Evolutionary conservation across 2,329 filamentous ascomycete genomes (phyloP).

Genomic region (Fusarium napiforme): DNA sequence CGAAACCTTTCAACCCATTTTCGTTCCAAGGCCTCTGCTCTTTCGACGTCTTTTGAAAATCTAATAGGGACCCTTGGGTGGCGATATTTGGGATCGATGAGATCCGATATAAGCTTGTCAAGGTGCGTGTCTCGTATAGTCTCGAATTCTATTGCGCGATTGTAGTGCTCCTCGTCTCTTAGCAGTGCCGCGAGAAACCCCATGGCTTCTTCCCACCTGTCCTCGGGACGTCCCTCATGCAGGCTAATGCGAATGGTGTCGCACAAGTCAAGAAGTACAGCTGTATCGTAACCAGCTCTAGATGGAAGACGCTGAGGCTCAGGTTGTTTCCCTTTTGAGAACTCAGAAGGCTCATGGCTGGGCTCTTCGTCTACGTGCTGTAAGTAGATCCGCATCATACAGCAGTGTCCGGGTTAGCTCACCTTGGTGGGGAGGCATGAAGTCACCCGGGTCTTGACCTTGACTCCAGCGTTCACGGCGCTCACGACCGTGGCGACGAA

Average conservation of each 20-base stretch:
- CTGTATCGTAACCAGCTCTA: constrained; percentile 27
- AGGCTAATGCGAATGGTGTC: constrained; percentile 55
- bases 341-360: constrained; percentile 14
- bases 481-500: constrained; percentile 13
- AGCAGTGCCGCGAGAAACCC: constrained; percentile 53
- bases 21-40: constrained; percentile 55
- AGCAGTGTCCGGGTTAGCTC: not conserved
- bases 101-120: constrained; percentile 58
- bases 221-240: constrained; percentile 47
- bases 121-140: constrained; percentile 54
- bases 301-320: not conserved
- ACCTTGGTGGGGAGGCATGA: constrained; percentile 35
- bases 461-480: constrained; percentile 17
- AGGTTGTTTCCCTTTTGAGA: constrained; percentile 1
- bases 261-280: constrained; percentile 52
- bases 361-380: constrained; percentile 29
- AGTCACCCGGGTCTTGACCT: constrained; percentile 27
- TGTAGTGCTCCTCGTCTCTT: constrained; percentile 51
- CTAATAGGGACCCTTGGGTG: constrained; percentile 43
- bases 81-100: constrained; percentile 48
- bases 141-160: constrained; percentile 52
- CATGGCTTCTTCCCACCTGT: constrained; percentile 51
- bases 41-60: constrained; percentile 49
- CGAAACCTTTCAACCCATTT: constrained; percentile 58
- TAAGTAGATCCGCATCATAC: constrained; percentile 19